Evolutionary conservation across 257 asterid species (phyloP).

Genomic region (Echites panduratus): DNA sequence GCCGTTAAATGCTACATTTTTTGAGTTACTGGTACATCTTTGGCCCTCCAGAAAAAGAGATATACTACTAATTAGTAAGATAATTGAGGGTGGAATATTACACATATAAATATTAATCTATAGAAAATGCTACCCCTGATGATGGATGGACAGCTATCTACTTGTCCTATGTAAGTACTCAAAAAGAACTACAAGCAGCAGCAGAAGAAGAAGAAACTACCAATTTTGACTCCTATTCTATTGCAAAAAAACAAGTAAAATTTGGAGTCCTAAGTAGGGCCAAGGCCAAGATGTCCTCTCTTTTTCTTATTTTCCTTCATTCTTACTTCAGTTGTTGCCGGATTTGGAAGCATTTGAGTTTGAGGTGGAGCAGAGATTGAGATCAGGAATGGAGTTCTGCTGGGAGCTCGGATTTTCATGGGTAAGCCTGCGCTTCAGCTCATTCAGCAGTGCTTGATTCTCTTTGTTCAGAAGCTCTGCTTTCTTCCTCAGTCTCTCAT

Average conservation of each 20-base stretch:
- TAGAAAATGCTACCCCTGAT: conserved; percentile 9
- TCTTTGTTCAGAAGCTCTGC: conserved; percentile 81
- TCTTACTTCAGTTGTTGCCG: conserved; percentile 31
- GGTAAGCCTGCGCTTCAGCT: conserved; percentile 56
- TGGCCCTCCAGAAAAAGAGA: conserved; percentile 1
- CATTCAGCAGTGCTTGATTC: conserved; percentile 56
- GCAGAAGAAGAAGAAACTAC: conserved; percentile 5
- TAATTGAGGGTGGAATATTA: neutral
- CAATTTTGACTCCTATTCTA: conserved; percentile 9
- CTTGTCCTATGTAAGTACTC: conserved; percentile 9
- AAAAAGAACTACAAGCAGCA: neutral
- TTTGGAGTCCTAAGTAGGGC: conserved; percentile 18
- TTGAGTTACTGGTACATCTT: neutral
- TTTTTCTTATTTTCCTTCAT: neutral
- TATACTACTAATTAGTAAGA: conserved; percentile 6
- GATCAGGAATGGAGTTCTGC: conserved; percentile 29
- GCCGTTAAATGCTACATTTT: neutral
- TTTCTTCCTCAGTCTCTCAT: conserved; percentile 68
- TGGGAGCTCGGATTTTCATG: conserved; percentile 25
- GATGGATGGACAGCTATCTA: conserved; percentile 7
- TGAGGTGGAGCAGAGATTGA: conserved; percentile 31
- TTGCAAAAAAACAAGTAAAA: neutral
- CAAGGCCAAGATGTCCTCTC: conserved; percentile 10
- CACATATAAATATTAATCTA: neutral
- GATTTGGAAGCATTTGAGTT: conserved; percentile 32